Conservation (phyloP, 768 basidiomycete species). For the Podaxis pistillaris region DNA sequence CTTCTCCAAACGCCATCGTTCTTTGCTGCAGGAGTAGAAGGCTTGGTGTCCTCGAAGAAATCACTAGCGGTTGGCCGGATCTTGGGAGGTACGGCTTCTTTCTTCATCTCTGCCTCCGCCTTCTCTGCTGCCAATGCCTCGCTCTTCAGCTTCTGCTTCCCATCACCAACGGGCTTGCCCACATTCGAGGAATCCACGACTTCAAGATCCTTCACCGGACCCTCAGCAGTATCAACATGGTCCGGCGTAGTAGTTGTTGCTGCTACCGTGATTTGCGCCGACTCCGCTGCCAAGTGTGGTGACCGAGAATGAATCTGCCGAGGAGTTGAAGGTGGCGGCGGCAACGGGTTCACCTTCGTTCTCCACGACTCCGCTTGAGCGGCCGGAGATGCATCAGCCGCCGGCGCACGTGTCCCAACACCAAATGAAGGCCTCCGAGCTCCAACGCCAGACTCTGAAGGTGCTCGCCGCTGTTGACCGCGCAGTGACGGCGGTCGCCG, state of each 20-base stretch:
- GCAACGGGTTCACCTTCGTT: conserved; percentile 38
- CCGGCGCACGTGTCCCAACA: conserved; percentile 6
- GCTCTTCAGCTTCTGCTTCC: conserved; percentile 19
- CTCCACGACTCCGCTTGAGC: conserved; percentile 66
- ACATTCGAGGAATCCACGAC: conserved; percentile 82
- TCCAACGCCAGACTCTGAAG: conserved; percentile 23
- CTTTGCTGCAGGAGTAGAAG: conserved; percentile 25
- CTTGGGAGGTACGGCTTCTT: conserved; percentile 15
- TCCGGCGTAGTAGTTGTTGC: conserved; percentile 31
- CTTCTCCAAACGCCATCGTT: conserved; percentile 48
- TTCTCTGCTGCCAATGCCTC: conserved; percentile 22
- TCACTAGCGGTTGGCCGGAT: conserved; percentile 59
- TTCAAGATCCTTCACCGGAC: conserved; percentile 63
- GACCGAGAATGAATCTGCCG: conserved; percentile 29
- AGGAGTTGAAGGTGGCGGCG: conserved; percentile 28
- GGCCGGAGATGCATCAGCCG: conserved; percentile 25
- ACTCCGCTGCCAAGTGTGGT: conserved; percentile 4
- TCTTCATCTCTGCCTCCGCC: conserved; percentile 16
- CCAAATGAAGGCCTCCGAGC: conserved; percentile 14
- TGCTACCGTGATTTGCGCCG: neutral
- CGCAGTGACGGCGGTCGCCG: conserved; percentile 35
- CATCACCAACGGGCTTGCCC: conserved; percentile 59
- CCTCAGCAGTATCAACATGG: conserved; percentile 42
- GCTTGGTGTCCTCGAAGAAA: conserved; percentile 59
- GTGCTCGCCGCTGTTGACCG: conserved; percentile 20